These are phyloP conservation scores for Aspergillus sp. DNA, from an alignment of 2,329 filamentous ascomycete genomes.

Conservation along the genomic window DNA sequence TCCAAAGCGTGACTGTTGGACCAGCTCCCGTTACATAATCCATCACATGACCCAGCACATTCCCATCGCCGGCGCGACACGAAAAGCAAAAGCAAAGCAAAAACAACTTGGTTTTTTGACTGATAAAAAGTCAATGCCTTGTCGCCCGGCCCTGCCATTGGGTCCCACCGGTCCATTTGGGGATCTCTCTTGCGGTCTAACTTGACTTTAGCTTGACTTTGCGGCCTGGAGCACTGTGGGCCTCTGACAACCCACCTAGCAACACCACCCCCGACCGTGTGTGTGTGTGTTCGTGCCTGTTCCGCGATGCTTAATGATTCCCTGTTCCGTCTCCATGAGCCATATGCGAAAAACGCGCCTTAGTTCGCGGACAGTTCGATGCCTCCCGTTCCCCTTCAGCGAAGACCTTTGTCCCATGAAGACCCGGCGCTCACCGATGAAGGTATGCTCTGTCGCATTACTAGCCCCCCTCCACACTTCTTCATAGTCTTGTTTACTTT, in stretches of 20 bases:
- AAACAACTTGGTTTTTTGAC: slow-evolving; percentile 1
- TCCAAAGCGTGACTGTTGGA: no score
- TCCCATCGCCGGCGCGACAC: slow-evolving; percentile 22
- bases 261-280: slow-evolving; percentile 15
- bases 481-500: background rate
- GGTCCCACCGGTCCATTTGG: slow-evolving; percentile 5
- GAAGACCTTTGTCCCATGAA: slow-evolving; percentile 44
- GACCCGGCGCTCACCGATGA: slow-evolving; percentile 59
- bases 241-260: background rate
- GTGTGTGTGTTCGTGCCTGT: no score
- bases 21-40: slow-evolving; percentile 19
- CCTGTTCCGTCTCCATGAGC: slow-evolving; percentile 44
- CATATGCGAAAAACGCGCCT: slow-evolving; percentile 46
- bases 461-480: background rate
- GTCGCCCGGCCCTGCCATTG: slow-evolving; percentile 11
- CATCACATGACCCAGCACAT: slow-evolving; percentile 16
- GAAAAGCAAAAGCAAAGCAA: slow-evolving; percentile 5
- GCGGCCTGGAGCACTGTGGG: slow-evolving; percentile 11
- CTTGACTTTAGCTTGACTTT: background rate
- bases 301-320: slow-evolving; percentile 41
- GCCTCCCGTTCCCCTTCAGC: slow-evolving; percentile 50
- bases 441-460: slow-evolving; percentile 46
- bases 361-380: slow-evolving; percentile 52
- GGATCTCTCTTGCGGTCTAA: slow-evolving; percentile 8
- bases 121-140: slow-evolving; percentile 2